Percentiles rank a stretch among this genome's conserved stretches.
phyloP scores from a whole-genome alignment of 208 protist species.

The Kentomonas sorsogonicus region DNA sequence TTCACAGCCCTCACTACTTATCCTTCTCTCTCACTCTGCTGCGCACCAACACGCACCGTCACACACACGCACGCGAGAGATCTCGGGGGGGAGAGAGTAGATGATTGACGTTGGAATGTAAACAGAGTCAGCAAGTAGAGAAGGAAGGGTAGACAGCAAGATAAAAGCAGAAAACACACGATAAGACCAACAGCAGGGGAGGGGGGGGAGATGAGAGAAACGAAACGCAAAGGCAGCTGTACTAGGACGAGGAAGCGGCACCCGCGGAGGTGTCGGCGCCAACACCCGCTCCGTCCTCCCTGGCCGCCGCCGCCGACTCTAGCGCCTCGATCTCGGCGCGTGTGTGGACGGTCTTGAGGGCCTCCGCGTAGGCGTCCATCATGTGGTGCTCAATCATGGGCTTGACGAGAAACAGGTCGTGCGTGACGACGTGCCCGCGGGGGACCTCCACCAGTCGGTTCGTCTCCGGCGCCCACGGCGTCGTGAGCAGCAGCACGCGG shows the following conservation, averaged over 20 bases:
- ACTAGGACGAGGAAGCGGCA: too few species aligned
- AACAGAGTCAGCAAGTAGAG: slow-evolving; percentile 10
- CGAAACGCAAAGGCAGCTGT: background rate
- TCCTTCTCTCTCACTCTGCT: slow-evolving; percentile 10
- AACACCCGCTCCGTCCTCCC: too few species aligned
- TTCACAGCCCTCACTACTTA: slow-evolving; percentile 1
- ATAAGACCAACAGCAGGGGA: too few species aligned
- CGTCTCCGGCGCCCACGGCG: slow-evolving; percentile 22
- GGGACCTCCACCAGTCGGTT: slow-evolving; percentile 59
- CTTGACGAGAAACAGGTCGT: slow-evolving; percentile 46
- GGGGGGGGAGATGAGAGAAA: too few species aligned
- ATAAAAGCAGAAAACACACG: slow-evolving; percentile 1
- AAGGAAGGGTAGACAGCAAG: slow-evolving; percentile 7
- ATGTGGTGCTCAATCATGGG: slow-evolving; percentile 44
- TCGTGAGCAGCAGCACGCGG: slow-evolving; percentile 49
- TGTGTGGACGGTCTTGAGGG: slow-evolving; percentile 14
- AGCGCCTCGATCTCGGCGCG: background rate
- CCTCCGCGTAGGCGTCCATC: slow-evolving; percentile 35
- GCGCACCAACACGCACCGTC: too few species aligned
- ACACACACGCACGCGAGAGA: background rate
- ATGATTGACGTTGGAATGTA: slow-evolving; percentile 1
- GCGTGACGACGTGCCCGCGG: slow-evolving; percentile 39
- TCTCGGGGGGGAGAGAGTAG: background rate
- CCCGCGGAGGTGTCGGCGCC: too few species aligned
- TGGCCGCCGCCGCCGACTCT: too few species aligned